Evolutionary conservation across 495 filamentous ascomycete species (phyloP), one percentile per base, ranked within the genome.

Genomic region (Penicillium arizonense): DNA sequence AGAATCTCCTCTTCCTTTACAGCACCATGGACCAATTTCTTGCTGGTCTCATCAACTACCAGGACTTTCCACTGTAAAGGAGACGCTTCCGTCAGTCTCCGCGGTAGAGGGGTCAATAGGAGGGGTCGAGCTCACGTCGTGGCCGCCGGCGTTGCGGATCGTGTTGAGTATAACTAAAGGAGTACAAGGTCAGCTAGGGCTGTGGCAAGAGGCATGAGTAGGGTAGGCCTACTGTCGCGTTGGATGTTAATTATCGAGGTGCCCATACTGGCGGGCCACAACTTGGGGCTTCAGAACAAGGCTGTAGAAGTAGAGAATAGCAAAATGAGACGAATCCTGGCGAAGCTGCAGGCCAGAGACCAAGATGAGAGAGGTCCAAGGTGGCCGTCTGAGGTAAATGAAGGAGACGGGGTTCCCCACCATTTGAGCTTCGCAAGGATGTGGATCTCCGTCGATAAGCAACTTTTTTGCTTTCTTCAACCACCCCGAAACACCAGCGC

Each of bases 1-100:
- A 98, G 86, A 49, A 98, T 93, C 67, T 96, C 89, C 79, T 97
- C 91, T 72, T 96, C 88, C 56, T 89, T 91, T 61, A 91, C 82
- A 21, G 89, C 88, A 78, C 87, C 90, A 67, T 94, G 86, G 57
- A 97, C 79, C 57, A 98, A 75, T 64, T 85, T 87, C 65, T 83
- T 85, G 67, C 88, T 89, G 18, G 71, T 75, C 55, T 87, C 85
- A 72, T 98, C 94, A 58, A 95, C 71, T 28, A 98, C 87, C 62
- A 97, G 73, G 58, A 96, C 87, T 80, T 96, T 97, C 94, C 94
- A 97, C 93, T 97, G 65, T 42, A 47, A 50, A 36, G 38, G 57
- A 28, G 53, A 26, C 32, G 18, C 14, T 46, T 55, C 40, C 50
- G 66, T 64, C 46, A 74, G 65, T 62, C 50, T 62, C 50, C 53